Conservation (phyloP, 2,329 filamentous ascomycete species). For the Alternaria conjuncta region DNA sequence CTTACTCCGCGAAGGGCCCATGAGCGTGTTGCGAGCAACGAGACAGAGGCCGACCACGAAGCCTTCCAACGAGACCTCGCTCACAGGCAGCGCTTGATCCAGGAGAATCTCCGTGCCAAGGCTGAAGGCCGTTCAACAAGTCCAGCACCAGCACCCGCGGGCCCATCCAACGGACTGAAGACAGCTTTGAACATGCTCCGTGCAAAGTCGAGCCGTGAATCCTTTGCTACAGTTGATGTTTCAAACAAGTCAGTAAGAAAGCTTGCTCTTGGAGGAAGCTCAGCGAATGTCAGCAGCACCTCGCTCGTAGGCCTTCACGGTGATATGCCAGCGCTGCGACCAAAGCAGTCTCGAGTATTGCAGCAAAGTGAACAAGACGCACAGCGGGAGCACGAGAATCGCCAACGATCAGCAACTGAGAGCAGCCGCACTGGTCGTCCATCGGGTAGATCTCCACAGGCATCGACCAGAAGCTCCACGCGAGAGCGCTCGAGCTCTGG, state of each 20-base stretch:
- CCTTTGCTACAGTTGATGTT: conserved; percentile 61
- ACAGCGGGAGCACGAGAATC: conserved; percentile 38
- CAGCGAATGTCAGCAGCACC: conserved; percentile 47
- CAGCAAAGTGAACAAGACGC: conserved; percentile 45
- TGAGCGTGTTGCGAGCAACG: conserved; percentile 57
- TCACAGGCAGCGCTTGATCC: conserved; percentile 71
- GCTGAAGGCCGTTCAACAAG: conserved; percentile 58
- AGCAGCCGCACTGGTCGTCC: conserved; percentile 39
- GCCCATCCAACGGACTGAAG: conserved; percentile 54
- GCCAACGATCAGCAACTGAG: conserved; percentile 45
- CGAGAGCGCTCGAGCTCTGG: conserved; percentile 64
- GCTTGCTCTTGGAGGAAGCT: conserved; percentile 61
- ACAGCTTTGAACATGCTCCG: conserved; percentile 68
- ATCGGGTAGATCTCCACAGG: conserved; percentile 46
- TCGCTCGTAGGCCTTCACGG: conserved; percentile 35
- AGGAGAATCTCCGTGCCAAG: conserved; percentile 74
- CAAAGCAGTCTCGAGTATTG: conserved; percentile 42
- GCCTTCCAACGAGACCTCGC: conserved; percentile 78
- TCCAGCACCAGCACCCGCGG: conserved; percentile 42
- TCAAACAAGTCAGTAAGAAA: conserved; percentile 66
- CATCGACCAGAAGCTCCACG: conserved; percentile 48
- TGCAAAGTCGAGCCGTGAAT: conserved; percentile 71
- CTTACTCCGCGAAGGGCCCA: conserved; percentile 57
- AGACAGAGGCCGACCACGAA: conserved; percentile 64
- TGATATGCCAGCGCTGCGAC: conserved; percentile 34